Conservation (phyloP, 1,139 yeast genomes). For the Blastobotrys apis region DNA sequence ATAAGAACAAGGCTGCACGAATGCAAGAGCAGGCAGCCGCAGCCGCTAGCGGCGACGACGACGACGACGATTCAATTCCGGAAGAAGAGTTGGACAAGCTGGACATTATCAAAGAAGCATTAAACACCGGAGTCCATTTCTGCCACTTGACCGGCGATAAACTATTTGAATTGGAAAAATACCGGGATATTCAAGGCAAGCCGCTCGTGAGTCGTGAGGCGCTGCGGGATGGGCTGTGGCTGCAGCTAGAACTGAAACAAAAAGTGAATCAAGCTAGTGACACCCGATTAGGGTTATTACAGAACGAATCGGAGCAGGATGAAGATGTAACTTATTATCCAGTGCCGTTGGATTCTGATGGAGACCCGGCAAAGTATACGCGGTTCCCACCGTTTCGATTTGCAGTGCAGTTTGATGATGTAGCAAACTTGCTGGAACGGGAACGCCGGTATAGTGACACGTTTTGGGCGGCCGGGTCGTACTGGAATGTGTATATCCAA, state of each 20-base stretch:
- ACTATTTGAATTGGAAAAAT: constrained; percentile 41
- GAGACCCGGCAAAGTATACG: constrained; percentile 27
- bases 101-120: constrained; percentile 15
- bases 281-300: constrained; percentile 16
- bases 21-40: constrained; percentile 1
- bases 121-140: constrained; percentile 43
- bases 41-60: too few relatives aligned
- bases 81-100: constrained; percentile 10
- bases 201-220: constrained; percentile 39
- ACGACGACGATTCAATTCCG: too few relatives aligned
- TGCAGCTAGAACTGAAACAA: constrained; percentile 41
- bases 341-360: constrained; percentile 24
- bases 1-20: constrained; percentile 15
- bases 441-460: constrained; percentile 48
- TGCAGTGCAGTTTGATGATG: constrained; percentile 47
- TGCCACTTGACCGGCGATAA: constrained; percentile 47
- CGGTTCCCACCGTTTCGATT: constrained; percentile 51
- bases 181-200: constrained; percentile 35
- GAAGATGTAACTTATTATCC: constrained; percentile 21
- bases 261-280: constrained; percentile 19
- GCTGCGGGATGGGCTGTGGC: constrained; percentile 47
- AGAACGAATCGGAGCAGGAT: constrained; percentile 15
- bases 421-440: constrained; percentile 42
- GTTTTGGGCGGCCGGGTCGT: constrained; percentile 55
- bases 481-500: constrained; percentile 52